Conservation (phyloP, 1,139 yeast genomes). For the Candida mesenterica region DNA sequence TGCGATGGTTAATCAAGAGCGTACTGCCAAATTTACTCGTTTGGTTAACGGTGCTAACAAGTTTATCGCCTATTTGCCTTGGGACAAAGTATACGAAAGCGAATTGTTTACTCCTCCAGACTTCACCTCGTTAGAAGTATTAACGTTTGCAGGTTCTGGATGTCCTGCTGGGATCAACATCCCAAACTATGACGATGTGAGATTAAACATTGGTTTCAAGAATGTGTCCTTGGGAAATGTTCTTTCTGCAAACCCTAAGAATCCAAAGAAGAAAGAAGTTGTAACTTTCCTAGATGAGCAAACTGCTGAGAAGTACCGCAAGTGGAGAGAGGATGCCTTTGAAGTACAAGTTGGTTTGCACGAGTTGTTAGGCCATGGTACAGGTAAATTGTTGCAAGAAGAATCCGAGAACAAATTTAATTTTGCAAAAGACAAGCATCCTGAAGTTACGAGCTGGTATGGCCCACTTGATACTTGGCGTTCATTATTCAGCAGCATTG, state of each 20-base stretch:
- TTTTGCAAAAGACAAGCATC: slow-evolving; percentile 62
- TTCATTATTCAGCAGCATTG: slow-evolving; percentile 71
- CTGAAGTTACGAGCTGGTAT: slow-evolving; percentile 68
- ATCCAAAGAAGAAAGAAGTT: slow-evolving; percentile 65
- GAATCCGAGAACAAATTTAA: slow-evolving; percentile 63
- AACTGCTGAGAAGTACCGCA: slow-evolving; percentile 57
- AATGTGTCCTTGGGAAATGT: slow-evolving; percentile 88
- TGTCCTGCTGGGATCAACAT: slow-evolving; percentile 91
- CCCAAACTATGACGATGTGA: slow-evolving; percentile 87
- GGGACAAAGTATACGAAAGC: slow-evolving; percentile 75
- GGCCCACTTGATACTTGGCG: slow-evolving; percentile 89
- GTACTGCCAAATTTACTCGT: slow-evolving; percentile 74
- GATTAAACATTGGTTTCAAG: slow-evolving; percentile 80
- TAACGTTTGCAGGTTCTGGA: slow-evolving; percentile 87
- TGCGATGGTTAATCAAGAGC: slow-evolving; percentile 86
- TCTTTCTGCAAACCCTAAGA: slow-evolving; percentile 61
- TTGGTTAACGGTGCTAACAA: slow-evolving; percentile 66
- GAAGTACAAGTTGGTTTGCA: slow-evolving; percentile 94
- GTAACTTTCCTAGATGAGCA: slow-evolving; percentile 60
- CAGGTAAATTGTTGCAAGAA: slow-evolving; percentile 77
- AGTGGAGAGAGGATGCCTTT: slow-evolving; percentile 78
- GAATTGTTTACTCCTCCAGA: slow-evolving; percentile 89
- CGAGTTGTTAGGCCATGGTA: slow-evolving; percentile 89
- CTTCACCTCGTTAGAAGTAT: slow-evolving; percentile 83
- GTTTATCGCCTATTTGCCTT: slow-evolving; percentile 69